phyloP scores from a whole-genome alignment of 305 asterid genomes.

The Rubia balearica region DNA sequence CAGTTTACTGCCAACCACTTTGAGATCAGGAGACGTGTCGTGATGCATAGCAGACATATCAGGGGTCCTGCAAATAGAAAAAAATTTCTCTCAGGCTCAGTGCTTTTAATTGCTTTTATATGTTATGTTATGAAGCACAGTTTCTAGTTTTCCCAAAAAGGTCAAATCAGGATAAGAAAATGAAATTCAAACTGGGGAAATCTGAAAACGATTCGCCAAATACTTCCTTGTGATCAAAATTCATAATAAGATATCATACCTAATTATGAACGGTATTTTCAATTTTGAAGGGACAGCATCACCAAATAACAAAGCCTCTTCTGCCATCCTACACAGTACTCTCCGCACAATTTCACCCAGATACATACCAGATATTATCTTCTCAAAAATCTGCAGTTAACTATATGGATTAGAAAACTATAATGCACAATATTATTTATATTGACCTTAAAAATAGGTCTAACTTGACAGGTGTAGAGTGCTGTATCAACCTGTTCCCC shows the following conservation, averaged over 20 bases:
- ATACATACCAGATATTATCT: slow-evolving; percentile 82
- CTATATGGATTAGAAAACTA: slow-evolving; percentile 10
- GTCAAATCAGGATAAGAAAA: not conserved
- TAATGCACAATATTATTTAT: slow-evolving; percentile 7
- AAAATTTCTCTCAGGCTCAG: not conserved
- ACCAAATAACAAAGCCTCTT: slow-evolving; percentile 72
- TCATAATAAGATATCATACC: slow-evolving; percentile 27
- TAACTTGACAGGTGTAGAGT: not conserved
- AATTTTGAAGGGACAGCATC: slow-evolving; percentile 60
- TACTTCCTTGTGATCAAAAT: no score
- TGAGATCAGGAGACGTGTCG: slow-evolving; percentile 78
- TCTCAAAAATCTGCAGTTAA: slow-evolving; percentile 68
- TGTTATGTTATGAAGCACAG: not conserved
- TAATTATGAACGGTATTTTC: slow-evolving; percentile 57
- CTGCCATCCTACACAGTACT: slow-evolving; percentile 68
- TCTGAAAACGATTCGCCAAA: not conserved
- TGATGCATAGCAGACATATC: slow-evolving; percentile 89
- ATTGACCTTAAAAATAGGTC: not conserved
- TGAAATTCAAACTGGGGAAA: not conserved
- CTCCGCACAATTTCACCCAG: slow-evolving; percentile 85
- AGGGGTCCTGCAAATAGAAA: slow-evolving; percentile 55
- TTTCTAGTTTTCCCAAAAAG: not conserved
- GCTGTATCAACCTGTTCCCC: no score
- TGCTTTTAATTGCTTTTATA: not conserved
- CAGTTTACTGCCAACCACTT: slow-evolving; percentile 66